Conservation (phyloP, 1,284 basidiomycete genomes). For the Cutaneotrichosporon sp. region DNA sequence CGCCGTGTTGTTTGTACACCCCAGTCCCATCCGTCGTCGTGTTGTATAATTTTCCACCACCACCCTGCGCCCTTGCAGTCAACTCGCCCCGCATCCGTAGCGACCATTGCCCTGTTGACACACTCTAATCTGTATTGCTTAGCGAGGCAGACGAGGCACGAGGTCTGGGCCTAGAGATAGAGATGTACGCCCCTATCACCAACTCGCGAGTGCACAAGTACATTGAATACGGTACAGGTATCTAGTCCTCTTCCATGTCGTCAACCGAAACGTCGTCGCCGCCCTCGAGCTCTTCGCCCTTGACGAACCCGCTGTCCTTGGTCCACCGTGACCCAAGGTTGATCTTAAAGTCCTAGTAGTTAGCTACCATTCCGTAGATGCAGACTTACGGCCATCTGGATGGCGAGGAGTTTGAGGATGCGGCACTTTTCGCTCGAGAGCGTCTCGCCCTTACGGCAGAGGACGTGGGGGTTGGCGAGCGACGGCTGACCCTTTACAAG, state of each 20-base stretch:
- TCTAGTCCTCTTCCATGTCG: conserved; percentile 37
- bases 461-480: conserved; percentile 67
- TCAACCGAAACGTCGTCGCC: conserved; percentile 22
- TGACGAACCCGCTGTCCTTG: conserved; percentile 57
- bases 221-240: conserved; percentile 14
- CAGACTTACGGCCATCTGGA: conserved; percentile 65
- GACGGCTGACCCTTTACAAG: conserved; percentile 86
- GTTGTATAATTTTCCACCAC: conserved; percentile 1
- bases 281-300: conserved; percentile 56
- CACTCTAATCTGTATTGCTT: background rate
- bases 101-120: background rate
- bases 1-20: conserved; percentile 3
- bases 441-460: conserved; percentile 77
- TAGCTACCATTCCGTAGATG: background rate
- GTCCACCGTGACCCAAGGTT: conserved; percentile 69
- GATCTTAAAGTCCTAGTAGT: conserved; percentile 58
- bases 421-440: conserved; percentile 81
- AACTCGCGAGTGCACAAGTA: conserved; percentile 11
- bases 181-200: background rate
- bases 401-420: conserved; percentile 77
- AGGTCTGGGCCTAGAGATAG: background rate
- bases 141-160: background rate
- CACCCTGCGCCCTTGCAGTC: too few species aligned
- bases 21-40: background rate
- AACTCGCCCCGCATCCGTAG: background rate